Evolutionary conservation across 2,329 filamentous ascomycete species (phyloP), one percentile per base, ranked within the genome.

Genomic region (Ophiosphaerella narmari): DNA sequence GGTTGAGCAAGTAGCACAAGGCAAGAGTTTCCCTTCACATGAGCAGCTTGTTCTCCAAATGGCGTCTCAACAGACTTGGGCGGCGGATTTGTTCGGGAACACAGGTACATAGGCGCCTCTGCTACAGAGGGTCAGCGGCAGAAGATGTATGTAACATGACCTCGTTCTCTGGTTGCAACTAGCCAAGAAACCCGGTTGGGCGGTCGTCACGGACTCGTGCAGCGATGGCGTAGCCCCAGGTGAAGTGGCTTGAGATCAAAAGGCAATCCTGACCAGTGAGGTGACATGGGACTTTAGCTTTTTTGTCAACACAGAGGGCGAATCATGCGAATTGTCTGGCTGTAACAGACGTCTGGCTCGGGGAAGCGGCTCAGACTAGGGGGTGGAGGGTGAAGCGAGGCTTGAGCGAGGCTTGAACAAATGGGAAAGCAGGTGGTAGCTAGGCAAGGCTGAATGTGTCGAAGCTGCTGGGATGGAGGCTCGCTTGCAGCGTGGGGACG

Each of bases 31-130:
- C 50, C 54, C 57, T 66, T 52, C 55, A 63, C 63, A 59, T 56
- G 56, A 54, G 52, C 50, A 46, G 56, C 45, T 56, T 46, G 37
- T 47, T 29, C 39, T 18, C 31, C 32, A 51, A 47, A 45, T 45
- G 63, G 61, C 60, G 66, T 62, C 62, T 63, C 66, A 63, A 62
- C 56, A 62, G 42, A 37, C 48, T 53, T 52, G 43, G 43, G 59
- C 50, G 56, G 66, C 65, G 68, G 70, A 71, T 46, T 61, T 70
- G 66, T 64, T 72, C 68, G 70, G 70, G 63, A 59, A 59, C 42
- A 60, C 59, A 58, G 37, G 26, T 29, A 29, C 26, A 48, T 55
- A 52, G 48, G 55, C 52, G 54, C 49, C 55, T 48, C 57, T 48
- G 48, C 43, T 43, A 57, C 53, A 39, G 50, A 56, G 34, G 56